Evolutionary conservation across 2,329 filamentous ascomycete genomes (phyloP).

Genomic region (Verticillium dahliae): DNA sequence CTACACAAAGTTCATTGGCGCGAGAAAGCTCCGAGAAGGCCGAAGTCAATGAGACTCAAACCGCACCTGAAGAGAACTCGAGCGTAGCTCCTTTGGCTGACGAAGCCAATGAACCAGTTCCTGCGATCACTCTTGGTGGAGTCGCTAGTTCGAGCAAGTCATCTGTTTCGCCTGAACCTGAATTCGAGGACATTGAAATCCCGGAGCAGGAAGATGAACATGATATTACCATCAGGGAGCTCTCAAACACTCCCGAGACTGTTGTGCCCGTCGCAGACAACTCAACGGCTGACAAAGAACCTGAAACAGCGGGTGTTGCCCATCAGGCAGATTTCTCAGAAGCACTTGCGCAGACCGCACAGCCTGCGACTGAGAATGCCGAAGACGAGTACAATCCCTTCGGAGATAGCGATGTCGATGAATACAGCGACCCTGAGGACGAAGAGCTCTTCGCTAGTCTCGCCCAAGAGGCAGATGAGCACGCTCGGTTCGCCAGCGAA

Average conservation of each 20-base stretch:
- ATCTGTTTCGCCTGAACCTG: constrained; percentile 13
- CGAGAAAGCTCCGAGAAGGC: neutral
- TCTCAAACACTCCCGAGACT: constrained; percentile 22
- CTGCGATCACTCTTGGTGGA: neutral
- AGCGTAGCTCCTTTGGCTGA: neutral
- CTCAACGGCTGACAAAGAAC: constrained; percentile 20
- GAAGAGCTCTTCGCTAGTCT: constrained; percentile 83
- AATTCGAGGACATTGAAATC: constrained; percentile 30
- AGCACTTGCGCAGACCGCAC: neutral
- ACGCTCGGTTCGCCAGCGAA: constrained; percentile 83
- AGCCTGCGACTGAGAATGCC: constrained; percentile 4
- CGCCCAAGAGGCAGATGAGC: constrained; percentile 85
- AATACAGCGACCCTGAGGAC: constrained; percentile 83
- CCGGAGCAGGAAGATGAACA: constrained; percentile 19
- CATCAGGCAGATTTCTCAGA: neutral
- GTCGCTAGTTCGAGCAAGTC: neutral
- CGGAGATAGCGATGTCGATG: constrained; percentile 60
- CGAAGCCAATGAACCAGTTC: neutral
- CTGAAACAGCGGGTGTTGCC: constrained; percentile 15
- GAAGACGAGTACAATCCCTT: constrained; percentile 31
- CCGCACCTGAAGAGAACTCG: neutral
- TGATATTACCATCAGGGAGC: constrained; percentile 17
- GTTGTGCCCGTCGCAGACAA: constrained; percentile 12
- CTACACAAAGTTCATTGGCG: neutral
- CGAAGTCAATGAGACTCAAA: neutral